phyloP scores from a whole-genome alignment of 2,329 filamentous ascomycete genomes.

The Cladorrhinum sp. region DNA sequence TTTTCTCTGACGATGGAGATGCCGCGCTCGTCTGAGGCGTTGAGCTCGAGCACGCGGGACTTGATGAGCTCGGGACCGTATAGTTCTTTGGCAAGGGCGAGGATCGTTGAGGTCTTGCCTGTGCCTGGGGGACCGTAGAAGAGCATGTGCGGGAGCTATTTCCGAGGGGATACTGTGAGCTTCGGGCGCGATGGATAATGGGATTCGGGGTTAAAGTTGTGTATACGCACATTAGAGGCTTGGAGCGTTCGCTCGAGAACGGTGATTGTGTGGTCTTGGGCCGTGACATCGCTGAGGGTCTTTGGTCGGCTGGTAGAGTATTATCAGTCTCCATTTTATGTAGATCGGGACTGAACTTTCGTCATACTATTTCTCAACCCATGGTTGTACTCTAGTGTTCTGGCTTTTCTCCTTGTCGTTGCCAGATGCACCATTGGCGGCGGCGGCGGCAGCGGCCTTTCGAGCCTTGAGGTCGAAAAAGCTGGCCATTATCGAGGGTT shows the following conservation, averaged over 20 bases:
- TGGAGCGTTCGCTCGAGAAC: constrained; percentile 90
- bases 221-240: constrained; percentile 72
- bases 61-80: constrained; percentile 94
- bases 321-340: constrained; percentile 30
- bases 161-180: constrained; percentile 4
- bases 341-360: background rate
- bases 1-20: constrained; percentile 97
- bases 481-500: constrained; percentile 61
- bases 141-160: constrained; percentile 91
- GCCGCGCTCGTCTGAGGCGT: constrained; percentile 97
- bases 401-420: constrained; percentile 67
- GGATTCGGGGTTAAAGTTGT: background rate
- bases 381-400: constrained; percentile 72
- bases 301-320: constrained; percentile 71
- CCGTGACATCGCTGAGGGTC: constrained; percentile 88
- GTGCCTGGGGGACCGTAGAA: constrained; percentile 98
- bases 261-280: constrained; percentile 94
- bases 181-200: background rate
- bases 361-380: constrained; percentile 99
- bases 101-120: constrained; percentile 95
- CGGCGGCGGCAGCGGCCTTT: constrained; percentile 73
- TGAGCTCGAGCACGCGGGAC: constrained; percentile 94
- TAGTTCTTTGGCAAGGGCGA: constrained; percentile 94
- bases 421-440: constrained; percentile 59
- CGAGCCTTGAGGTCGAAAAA: constrained; percentile 97